A percentile compares a stretch with the other conserved stretches of the same genome.
Conservation (phyloP, 495 filamentous ascomycete species). For the Penicillium ucsense region DNA sequence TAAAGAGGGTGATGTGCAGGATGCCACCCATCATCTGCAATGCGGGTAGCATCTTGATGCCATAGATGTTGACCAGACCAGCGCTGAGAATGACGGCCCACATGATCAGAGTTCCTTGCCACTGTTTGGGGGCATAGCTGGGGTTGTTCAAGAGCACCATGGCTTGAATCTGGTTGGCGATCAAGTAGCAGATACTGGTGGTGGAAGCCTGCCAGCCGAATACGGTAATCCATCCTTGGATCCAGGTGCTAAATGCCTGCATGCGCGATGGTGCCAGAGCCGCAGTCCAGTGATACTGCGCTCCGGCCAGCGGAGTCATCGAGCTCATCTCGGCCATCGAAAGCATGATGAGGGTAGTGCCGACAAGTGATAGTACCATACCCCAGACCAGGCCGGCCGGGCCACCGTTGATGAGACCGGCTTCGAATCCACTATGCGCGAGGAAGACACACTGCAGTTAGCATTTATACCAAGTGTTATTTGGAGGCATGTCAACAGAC, state of each 20-base stretch:
- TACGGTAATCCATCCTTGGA: constrained; percentile 25
- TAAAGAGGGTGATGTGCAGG: constrained; percentile 37
- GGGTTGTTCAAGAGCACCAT: constrained; percentile 34
- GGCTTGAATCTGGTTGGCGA: constrained; percentile 32
- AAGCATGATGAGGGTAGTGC: constrained; percentile 13
- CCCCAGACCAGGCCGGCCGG: constrained; percentile 23
- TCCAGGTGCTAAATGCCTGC: constrained; percentile 14
- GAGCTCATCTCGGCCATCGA: constrained; percentile 32
- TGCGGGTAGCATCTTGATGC: constrained; percentile 30
- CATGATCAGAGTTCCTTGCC: constrained; percentile 40
- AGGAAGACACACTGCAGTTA: background rate
- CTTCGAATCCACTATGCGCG: constrained; percentile 5
- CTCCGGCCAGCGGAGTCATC: constrained; percentile 21
- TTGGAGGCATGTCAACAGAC: background rate
- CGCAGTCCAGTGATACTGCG: constrained; percentile 22
- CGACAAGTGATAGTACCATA: constrained; percentile 16
- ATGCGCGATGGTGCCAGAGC: constrained; percentile 13
- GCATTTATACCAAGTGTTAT: too few relatives aligned
- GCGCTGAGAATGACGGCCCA: constrained; percentile 24
- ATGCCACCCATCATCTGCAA: constrained; percentile 37
- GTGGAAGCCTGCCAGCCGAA: constrained; percentile 32
- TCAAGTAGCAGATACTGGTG: constrained; percentile 24
- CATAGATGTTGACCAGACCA: constrained; percentile 31
- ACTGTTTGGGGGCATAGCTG: constrained; percentile 26
- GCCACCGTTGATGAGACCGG: constrained; percentile 20